Evolutionary conservation across 169 alveolate species (phyloP), one percentile per base, ranked within the genome.

Genomic region (Plasmodium ovale): DNA sequence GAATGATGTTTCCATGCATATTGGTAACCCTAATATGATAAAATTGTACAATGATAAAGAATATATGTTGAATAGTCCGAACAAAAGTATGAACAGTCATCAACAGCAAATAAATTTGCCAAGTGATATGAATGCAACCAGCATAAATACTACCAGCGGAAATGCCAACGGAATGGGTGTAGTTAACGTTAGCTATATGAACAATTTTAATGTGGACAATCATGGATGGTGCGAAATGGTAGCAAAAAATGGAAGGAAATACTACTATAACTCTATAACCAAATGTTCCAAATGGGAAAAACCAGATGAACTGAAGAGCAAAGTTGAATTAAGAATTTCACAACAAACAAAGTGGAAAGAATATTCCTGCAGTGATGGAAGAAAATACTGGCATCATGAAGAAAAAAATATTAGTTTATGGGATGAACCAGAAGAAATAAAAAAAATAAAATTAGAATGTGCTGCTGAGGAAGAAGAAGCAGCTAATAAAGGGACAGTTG

Each of bases 201-300:
- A 12, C 33, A 64, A 54, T 25, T 47, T 3, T 39, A 65, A 54
- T 79, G 39, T 39, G 33, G 79, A 79, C 29, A 79, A 64, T 25
- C 89, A 79, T 37, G 89, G 89, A 47, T 95, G 97, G 97, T 87
- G 89, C 67, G 93, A 93, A 67, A 94, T 85, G 87, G 87, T 92
- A 12, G 93, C 96, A 23, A 95, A 96, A 14, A 96, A 95, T 35
- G 97, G 97, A n/a, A 93, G 90, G 74, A 79, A 73, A 29, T 95
- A 92, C 87, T 95, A 93, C 92, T 93, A 79, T 71, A 95, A 94
- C 68, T 84, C 92, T 35, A 77, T 84, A 51, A 95, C 97, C 10
- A 87, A 92, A 73, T 67, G 91, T 27, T 93, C 96, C 47, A 93
- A 92, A n/a, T 95, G 97, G 97, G 93, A 84, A 29, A 90, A 90